Percentiles rank a stretch among this genome's conserved stretches.
These are phyloP conservation scores for Pythium dissimile DNA, from an alignment of 352 stramenopile species.

Conservation along the genomic window DNA sequence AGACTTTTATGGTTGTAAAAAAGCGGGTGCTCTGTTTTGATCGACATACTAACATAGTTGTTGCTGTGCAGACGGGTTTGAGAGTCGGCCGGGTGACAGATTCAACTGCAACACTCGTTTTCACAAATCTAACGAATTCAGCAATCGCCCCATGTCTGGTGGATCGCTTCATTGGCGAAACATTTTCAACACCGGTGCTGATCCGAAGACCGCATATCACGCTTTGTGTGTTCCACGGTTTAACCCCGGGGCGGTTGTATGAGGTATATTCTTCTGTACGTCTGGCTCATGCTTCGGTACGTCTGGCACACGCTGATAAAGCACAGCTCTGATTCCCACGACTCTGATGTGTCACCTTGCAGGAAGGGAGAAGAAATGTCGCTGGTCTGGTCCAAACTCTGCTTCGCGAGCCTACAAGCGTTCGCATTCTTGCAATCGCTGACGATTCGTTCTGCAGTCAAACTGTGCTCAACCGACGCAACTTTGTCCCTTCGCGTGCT, in stretches of 20 bases:
- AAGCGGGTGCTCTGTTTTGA: not conserved
- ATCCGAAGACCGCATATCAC: not conserved
- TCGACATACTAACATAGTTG: not conserved
- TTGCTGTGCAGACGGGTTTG: not conserved
- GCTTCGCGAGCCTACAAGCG: not conserved
- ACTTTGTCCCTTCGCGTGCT: not conserved
- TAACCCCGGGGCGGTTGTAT: conserved; percentile 3
- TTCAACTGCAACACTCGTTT: not conserved
- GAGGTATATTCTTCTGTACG: too few relatives aligned
- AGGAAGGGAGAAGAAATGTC: not conserved
- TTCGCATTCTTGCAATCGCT: conserved; percentile 7
- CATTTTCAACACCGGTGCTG: not conserved
- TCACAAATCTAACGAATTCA: not conserved
- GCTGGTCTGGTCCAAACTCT: conserved; percentile 4
- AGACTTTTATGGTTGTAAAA: not conserved
- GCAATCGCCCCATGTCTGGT: not conserved
- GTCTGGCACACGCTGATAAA: too few relatives aligned
- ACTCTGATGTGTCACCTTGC: not conserved
- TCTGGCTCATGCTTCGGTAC: not conserved
- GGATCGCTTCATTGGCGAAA: not conserved
- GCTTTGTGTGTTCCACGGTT: not conserved
- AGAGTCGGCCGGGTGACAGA: not conserved
- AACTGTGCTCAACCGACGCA: not conserved
- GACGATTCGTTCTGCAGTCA: conserved; percentile 8
- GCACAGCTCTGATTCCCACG: too few relatives aligned